Percentiles rank a stretch among this genome's conserved stretches.
Evolutionary conservation across 495 filamentous ascomycete species (phyloP).

Genomic region (Neurospora sp.): DNA sequence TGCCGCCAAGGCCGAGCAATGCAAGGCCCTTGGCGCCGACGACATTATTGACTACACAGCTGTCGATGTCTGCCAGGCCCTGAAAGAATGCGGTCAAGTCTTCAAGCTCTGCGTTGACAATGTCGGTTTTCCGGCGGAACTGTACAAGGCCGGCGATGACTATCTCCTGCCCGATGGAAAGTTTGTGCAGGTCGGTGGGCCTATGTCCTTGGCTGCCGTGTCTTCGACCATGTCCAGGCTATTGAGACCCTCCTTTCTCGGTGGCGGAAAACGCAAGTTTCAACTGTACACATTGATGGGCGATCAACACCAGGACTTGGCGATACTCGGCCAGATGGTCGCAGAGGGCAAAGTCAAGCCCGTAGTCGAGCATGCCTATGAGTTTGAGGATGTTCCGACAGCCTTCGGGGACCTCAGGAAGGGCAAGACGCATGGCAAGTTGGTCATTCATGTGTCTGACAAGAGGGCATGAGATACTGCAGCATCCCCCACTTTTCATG

Average conservation of each 20-base stretch:
- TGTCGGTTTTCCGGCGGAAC: slow-evolving; percentile 34
- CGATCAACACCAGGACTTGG: slow-evolving; percentile 31
- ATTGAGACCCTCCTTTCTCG: slow-evolving; percentile 46
- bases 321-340: slow-evolving; percentile 26
- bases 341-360: slow-evolving; percentile 48
- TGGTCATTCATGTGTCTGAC: slow-evolving; percentile 45
- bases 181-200: slow-evolving; percentile 50
- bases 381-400: slow-evolving; percentile 44
- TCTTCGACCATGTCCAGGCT: slow-evolving; percentile 17
- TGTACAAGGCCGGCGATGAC: slow-evolving; percentile 47
- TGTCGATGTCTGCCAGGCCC: slow-evolving; percentile 34
- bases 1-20: slow-evolving; percentile 46
- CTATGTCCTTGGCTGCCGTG: slow-evolving; percentile 6
- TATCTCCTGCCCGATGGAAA: slow-evolving; percentile 43
- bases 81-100: slow-evolving; percentile 40
- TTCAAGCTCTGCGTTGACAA: slow-evolving; percentile 56
- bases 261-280: slow-evolving; percentile 53
- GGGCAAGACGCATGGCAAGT: slow-evolving; percentile 50
- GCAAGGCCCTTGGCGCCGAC: slow-evolving; percentile 52
- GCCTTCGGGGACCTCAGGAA: slow-evolving; percentile 49
- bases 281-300: slow-evolving; percentile 28
- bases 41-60: slow-evolving; percentile 61
- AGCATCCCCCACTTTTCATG: neutral
- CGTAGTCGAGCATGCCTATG: slow-evolving; percentile 45
- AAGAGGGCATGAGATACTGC: neutral